Percentiles rank a stretch among this genome's conserved stretches.
Evolutionary conservation across 2,329 filamentous ascomycete genomes (phyloP).

Genomic region (Sporothrix humicola): DNA sequence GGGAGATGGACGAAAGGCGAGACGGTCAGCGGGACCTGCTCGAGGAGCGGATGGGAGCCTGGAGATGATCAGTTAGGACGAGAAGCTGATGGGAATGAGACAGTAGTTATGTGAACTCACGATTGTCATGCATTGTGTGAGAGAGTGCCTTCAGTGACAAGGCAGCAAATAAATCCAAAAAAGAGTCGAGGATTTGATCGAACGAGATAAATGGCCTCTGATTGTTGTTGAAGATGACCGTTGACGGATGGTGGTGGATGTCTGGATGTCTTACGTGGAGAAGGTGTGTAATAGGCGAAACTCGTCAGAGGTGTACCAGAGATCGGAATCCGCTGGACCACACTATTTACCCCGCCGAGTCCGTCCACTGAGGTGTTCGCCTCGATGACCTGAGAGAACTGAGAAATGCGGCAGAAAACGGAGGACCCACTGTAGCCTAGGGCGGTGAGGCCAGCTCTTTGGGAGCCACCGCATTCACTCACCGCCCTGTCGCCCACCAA

Average conservation of each 20-base stretch:
- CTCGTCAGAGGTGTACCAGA: neutral
- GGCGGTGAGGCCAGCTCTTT: constrained; percentile 11
- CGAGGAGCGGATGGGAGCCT: constrained; percentile 85
- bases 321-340: neutral
- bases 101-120: constrained; percentile 35
- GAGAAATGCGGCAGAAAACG: constrained; percentile 15
- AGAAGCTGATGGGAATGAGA: too few species aligned
- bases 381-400: too few species aligned
- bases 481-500: neutral
- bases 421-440: constrained; percentile 16
- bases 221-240: neutral
- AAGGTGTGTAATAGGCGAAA: neutral
- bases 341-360: neutral
- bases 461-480: too few species aligned
- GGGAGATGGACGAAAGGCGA: constrained; percentile 94
- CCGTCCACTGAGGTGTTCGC: neutral
- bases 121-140: constrained; percentile 36
- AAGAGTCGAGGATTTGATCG: neutral
- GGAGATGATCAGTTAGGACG: neutral
- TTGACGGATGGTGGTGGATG: neutral
- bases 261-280: neutral
- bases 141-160: neutral
- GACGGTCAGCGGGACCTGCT: constrained; percentile 90
- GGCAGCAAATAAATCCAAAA: neutral
- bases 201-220: neutral